phyloP scores from a whole-genome alignment of 2,329 filamentous ascomycete species.

The Aspergillus quadrilineatus region DNA sequence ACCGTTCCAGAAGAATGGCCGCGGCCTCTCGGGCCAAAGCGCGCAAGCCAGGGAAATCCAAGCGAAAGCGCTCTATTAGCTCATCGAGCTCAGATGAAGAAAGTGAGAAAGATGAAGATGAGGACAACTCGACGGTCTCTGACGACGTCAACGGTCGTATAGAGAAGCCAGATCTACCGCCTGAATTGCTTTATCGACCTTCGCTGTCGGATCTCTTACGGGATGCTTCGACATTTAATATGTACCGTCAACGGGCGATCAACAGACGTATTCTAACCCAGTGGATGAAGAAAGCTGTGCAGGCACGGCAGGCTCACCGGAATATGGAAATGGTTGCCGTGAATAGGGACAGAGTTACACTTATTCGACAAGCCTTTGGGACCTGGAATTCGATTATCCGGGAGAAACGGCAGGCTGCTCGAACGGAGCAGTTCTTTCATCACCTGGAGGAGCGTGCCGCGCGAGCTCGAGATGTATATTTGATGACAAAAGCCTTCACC shows the following conservation, averaged over 20 bases:
- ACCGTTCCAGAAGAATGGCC: conserved; percentile 31
- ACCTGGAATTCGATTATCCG: conserved; percentile 48
- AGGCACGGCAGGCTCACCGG: conserved; percentile 36
- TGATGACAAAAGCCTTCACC: conserved; percentile 63
- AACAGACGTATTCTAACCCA: conserved; percentile 43
- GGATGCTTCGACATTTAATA: conserved; percentile 51
- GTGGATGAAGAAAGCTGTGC: conserved; percentile 49
- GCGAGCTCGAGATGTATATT: conserved; percentile 64
- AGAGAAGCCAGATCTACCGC: conserved; percentile 30
- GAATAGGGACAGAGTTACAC: conserved; percentile 50
- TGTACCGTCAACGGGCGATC: conserved; percentile 41
- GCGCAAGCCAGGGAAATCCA: conserved; percentile 9
- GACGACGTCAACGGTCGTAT: conserved; percentile 26
- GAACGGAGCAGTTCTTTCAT: conserved; percentile 55
- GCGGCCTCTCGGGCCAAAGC: conserved; percentile 19
- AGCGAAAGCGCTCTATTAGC: conserved; percentile 18
- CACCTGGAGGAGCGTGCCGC: conserved; percentile 60
- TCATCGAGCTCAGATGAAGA: conserved; percentile 17
- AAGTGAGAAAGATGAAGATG: conserved; percentile 17
- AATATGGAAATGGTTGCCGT: conserved; percentile 47
- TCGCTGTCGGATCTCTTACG: conserved; percentile 52
- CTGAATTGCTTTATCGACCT: conserved; percentile 48
- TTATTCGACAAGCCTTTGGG: conserved; percentile 55
- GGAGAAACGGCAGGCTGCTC: conserved; percentile 42
- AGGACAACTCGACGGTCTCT: conserved; percentile 21